These are phyloP conservation scores for Aspergillus biplanus DNA, from an alignment of 495 filamentous ascomycete species.

Conservation along the genomic window DNA sequence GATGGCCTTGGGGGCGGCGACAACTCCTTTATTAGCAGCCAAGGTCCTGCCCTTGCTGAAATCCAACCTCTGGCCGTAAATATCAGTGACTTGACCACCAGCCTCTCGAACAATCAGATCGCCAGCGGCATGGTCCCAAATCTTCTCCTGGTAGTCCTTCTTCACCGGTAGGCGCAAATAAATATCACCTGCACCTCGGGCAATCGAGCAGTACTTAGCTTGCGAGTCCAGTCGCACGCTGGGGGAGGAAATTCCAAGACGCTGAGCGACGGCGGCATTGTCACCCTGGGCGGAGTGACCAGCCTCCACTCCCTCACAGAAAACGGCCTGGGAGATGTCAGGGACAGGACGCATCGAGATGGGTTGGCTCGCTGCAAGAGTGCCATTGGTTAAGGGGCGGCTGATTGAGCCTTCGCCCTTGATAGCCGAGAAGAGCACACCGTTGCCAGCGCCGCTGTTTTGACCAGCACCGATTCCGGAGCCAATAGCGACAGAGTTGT, in stretches of 20 bases:
- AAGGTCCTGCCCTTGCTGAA: constrained; percentile 87
- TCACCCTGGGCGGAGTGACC: constrained; percentile 88
- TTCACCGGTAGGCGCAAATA: constrained; percentile 86
- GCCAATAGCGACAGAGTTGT: constrained; percentile 69
- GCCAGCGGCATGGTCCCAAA: constrained; percentile 99
- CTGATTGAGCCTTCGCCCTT: constrained; percentile 75
- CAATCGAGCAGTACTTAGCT: constrained; percentile 95
- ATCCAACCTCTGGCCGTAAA: constrained; percentile 75
- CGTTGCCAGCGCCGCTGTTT: constrained; percentile 67
- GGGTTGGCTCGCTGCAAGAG: constrained; percentile 58
- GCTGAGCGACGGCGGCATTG: constrained; percentile 79
- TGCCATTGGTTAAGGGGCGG: constrained; percentile 65
- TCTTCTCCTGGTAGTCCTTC: constrained; percentile 94
- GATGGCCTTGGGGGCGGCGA: constrained; percentile 78
- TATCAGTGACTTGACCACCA: constrained; percentile 88
- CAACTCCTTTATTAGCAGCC: constrained; percentile 85
- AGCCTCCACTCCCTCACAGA: constrained; percentile 94
- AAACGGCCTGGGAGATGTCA: constrained; percentile 78
- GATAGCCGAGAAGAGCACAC: constrained; percentile 84
- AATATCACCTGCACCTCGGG: constrained; percentile 92
- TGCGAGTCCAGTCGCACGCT: constrained; percentile 96
- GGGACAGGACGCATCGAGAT: constrained; percentile 78
- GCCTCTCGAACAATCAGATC: constrained; percentile 94
- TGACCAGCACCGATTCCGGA: constrained; percentile 69
- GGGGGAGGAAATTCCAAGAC: constrained; percentile 80